Conservation (phyloP, 768 basidiomycete genomes). For the Pisolithus marmoratus region DNA sequence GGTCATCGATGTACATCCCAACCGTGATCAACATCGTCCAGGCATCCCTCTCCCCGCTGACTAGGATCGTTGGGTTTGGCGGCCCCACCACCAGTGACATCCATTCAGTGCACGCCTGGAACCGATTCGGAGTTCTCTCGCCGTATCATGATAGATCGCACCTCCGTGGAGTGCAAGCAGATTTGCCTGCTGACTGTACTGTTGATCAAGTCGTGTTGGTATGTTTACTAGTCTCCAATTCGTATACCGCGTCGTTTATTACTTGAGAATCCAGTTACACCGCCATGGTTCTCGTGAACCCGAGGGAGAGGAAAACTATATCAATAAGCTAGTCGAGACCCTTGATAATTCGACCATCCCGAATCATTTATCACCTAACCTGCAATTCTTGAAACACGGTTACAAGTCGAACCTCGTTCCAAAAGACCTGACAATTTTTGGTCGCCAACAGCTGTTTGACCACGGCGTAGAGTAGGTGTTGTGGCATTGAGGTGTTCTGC, state of each 20-base stretch:
- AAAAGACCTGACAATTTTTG: slow-evolving; percentile 33
- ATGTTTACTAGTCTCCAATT: not conserved
- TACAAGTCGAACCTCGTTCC: slow-evolving; percentile 30
- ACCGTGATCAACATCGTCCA: slow-evolving; percentile 8
- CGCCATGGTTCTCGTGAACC: slow-evolving; percentile 38
- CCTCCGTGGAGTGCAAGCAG: slow-evolving; percentile 20
- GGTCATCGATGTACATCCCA: slow-evolving; percentile 14
- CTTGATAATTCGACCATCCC: slow-evolving; percentile 21
- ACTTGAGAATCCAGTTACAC: slow-evolving; percentile 26
- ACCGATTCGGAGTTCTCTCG: slow-evolving; percentile 30
- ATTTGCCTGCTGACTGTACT: slow-evolving; percentile 33
- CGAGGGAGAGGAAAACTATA: slow-evolving; percentile 24
- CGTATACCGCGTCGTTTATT: too few species aligned
- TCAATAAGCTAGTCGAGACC: slow-evolving; percentile 29
- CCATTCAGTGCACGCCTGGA: not conserved
- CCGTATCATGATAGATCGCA: slow-evolving; percentile 31
- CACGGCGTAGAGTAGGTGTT: slow-evolving; percentile 32
- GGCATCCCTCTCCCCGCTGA: not conserved
- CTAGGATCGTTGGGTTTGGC: not conserved
- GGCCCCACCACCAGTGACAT: not conserved
- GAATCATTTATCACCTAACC: slow-evolving; percentile 26
- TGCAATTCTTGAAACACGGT: slow-evolving; percentile 34
- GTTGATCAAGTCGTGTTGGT: slow-evolving; percentile 37
- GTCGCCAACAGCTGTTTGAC: slow-evolving; percentile 34
- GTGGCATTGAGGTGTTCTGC: not conserved